Base-by-base conservation (phyloP, 441 rosid species). In the Euphorbia celastroides region DNA sequence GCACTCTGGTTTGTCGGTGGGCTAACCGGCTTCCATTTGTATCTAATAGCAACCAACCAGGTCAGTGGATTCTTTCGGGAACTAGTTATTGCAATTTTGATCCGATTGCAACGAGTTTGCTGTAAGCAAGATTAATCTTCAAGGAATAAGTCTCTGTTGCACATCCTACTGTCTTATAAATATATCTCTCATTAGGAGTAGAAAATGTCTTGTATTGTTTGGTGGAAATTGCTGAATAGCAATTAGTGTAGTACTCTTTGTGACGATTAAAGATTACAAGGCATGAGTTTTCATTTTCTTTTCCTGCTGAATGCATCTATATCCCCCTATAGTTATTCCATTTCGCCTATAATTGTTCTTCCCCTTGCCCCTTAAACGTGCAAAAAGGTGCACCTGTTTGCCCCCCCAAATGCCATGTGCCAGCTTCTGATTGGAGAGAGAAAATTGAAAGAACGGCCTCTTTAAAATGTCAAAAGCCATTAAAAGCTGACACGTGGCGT, bases 1-100 rank as follows among this genome's bases (percentile, higher is more conserved):
- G 68, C 91, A 7, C 82, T 94, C 51, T 94, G 99, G 97, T 91
- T 91, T 81, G 99, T 94, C 52, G 96, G 99, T 68, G 97, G 99
- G 32, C 96, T 93, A 46, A 88, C 97, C 10, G 95, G 97, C 62
- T 91, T 91, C 79, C 99, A 93, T 80, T 79, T 84, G 68, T 91
- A 93, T 75, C 97, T 93, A 66, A 89, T 91, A 25, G 83, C 86
- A 72, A 82, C 92, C 55, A 93, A 93, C 79, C 97, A 93, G 90
- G 99, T 89, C 66, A 69, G 86, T 80, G 38, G 63, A 12, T 56
- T 48, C 44, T 17, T 23, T 26, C 30, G 52, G 17, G 26, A 14
- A 31, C 62, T 34, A 31, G 1, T 68, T 60, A 20, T 65, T 48
- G 25, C 56, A 14, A 14, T 26, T 26, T 57, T 7, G 27, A 57